Evolutionary conservation across 176 grass and related monocot species (phyloP), one percentile per base, ranked within the genome.

Genomic region (Elymus sibiricus): DNA sequence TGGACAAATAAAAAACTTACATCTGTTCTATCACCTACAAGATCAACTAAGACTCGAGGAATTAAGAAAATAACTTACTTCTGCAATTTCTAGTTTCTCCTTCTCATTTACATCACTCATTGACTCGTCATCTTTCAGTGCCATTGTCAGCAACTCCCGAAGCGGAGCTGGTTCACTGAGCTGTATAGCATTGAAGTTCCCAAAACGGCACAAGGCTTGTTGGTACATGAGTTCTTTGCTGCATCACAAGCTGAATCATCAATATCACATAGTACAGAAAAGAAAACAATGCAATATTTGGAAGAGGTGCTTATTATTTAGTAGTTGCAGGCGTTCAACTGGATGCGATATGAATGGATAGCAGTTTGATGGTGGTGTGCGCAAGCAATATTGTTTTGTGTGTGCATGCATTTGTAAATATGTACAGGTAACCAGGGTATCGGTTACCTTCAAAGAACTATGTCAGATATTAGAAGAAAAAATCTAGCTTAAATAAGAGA

Each of bases 141-240:
- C 93, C 91, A 98, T 92, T 83, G 90, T 83, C 39, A 98, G 28
- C 60, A 98, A 90, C 37, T 95, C 95, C 39, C 11, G 83, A 84
- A 98, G 80, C 13, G 89, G 95, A 65, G 95, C 93, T 74, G 95
- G 86, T 85, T 98, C 93, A 43, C 95, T 98, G 56, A 95, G 88
- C 46, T 98, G 93, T 34, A 98, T 95, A 64, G 93, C 93, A 79
- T 95, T 94, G 76, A 98, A 98, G 87, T 95, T 94, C 37, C 91
- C 90, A 90, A 98, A 98, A 55, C 96, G 91, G 44, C 90, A 80
- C 58, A 95, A 58, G 56, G 86, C 88, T 94, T 95, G 91, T 79
- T 94, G 95, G 92, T 92, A 95, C 95, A 98, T 98, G 59, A 95
- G 91, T 89, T 95, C 93, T 86, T 98, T 98, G 80, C 96, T 94